Evolutionary conservation across 371 early-diverging fungal species (phyloP).

Genomic region (Smittium culicis): DNA sequence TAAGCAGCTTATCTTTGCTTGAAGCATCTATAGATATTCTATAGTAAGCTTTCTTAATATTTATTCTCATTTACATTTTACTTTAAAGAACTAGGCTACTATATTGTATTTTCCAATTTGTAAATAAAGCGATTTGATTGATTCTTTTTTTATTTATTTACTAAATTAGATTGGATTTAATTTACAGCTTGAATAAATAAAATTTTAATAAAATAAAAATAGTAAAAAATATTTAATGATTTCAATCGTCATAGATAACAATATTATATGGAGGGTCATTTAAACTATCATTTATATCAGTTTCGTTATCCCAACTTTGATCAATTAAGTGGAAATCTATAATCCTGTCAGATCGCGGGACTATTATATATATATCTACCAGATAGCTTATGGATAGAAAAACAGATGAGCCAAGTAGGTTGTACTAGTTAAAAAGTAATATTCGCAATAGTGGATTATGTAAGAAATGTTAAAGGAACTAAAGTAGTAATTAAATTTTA

Average conservation of each 20-base stretch:
- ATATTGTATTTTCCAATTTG: no score
- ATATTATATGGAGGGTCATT: neutral
- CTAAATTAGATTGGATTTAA: no score
- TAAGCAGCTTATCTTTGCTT: conserved; percentile 68
- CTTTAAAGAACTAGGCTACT: no score
- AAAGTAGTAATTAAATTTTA: neutral
- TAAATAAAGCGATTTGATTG: no score
- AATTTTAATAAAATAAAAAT: no score
- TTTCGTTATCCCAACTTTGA: neutral
- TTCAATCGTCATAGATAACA: neutral
- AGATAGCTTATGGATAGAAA: neutral
- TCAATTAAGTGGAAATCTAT: neutral
- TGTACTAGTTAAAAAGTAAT: neutral
- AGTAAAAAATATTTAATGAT: no score
- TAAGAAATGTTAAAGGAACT: no score
- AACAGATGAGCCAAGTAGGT: neutral
- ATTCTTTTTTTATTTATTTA: no score
- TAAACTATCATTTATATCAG: neutral
- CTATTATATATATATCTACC: neutral
- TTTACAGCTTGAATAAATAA: no score
- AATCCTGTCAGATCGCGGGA: neutral
- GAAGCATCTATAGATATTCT: conserved; percentile 56
- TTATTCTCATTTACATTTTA: no score
- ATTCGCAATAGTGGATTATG: no score
- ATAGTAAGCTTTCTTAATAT: conserved; percentile 24